These are phyloP conservation scores for Penicillium ochrochloron DNA, from an alignment of 495 filamentous ascomycete genomes.

Conservation along the genomic window DNA sequence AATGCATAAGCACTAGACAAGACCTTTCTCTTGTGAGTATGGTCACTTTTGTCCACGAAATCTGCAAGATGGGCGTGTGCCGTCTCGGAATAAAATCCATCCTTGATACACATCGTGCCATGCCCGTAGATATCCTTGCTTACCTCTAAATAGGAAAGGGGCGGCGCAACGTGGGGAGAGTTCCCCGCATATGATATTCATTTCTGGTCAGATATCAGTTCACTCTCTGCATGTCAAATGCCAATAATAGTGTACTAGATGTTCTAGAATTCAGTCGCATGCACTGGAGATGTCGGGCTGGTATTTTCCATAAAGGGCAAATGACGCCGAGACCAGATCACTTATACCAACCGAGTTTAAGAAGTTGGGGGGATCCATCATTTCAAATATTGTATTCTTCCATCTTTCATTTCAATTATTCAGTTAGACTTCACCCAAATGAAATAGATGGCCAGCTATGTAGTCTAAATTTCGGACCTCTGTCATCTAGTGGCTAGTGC, in stretches of 20 bases:
- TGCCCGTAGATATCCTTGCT: conserved; percentile 60
- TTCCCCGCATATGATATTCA: background rate
- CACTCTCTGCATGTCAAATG: background rate
- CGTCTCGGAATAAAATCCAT: conserved; percentile 42
- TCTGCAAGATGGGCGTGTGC: conserved; percentile 45
- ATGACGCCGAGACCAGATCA: background rate
- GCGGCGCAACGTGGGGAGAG: background rate
- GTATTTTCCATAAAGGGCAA: background rate
- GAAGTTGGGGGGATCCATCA: background rate
- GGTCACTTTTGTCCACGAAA: conserved; percentile 43
- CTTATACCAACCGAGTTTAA: background rate
- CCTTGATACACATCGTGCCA: conserved; percentile 49
- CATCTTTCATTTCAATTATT: background rate
- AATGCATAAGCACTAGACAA: conserved; percentile 51
- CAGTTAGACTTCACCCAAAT: background rate
- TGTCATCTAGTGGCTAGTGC: background rate
- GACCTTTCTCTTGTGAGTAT: conserved; percentile 46
- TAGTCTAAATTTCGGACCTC: background rate
- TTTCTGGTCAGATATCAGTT: background rate
- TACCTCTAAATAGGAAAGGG: background rate
- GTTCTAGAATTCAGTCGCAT: background rate
- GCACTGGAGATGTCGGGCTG: background rate
- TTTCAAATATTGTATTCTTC: background rate
- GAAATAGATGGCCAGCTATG: background rate
- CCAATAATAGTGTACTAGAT: no score